Conservation (phyloP, 805 yeast genomes). For the Metschnikowia dekortorum region DNA sequence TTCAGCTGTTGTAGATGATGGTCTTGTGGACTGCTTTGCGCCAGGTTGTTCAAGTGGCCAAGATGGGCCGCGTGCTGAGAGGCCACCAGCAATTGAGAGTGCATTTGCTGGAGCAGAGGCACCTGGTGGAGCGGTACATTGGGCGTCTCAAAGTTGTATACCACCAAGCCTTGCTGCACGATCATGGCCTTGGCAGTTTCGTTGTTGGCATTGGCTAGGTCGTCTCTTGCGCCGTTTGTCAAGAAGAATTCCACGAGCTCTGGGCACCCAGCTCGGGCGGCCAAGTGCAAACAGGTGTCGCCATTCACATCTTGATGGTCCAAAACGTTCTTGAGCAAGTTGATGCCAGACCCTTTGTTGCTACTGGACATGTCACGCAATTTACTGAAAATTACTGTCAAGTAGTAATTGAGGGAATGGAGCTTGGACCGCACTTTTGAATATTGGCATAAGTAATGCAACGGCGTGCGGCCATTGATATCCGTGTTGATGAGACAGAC, state of each 20-base stretch:
- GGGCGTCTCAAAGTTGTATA: slow-evolving; percentile 12
- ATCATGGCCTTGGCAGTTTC: slow-evolving; percentile 44
- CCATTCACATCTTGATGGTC: slow-evolving; percentile 81
- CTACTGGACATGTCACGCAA: slow-evolving; percentile 45
- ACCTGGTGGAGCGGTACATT: neutral
- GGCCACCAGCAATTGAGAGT: neutral
- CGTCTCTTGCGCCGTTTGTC: slow-evolving; percentile 78
- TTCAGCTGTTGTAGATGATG: neutral
- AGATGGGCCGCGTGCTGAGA: neutral
- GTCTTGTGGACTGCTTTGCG: neutral
- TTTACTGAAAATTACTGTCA: slow-evolving; percentile 71
- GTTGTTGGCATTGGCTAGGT: slow-evolving; percentile 37
- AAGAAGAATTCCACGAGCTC: slow-evolving; percentile 75
- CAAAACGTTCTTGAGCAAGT: slow-evolving; percentile 55
- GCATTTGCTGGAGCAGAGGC: slow-evolving; percentile 1
- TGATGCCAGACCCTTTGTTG: slow-evolving; percentile 36
- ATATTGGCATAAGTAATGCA: slow-evolving; percentile 79
- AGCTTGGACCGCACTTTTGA: slow-evolving; percentile 63
- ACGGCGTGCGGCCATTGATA: slow-evolving; percentile 64
- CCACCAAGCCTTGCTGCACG: slow-evolving; percentile 34
- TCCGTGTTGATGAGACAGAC: slow-evolving; percentile 79
- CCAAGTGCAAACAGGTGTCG: slow-evolving; percentile 80
- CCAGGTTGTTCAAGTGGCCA: neutral
- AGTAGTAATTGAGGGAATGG: slow-evolving; percentile 78
- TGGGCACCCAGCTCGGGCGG: slow-evolving; percentile 61